phyloP scores from a whole-genome alignment of 1,284 basidiomycete genomes.

The Cryptococcus wingfieldii region DNA sequence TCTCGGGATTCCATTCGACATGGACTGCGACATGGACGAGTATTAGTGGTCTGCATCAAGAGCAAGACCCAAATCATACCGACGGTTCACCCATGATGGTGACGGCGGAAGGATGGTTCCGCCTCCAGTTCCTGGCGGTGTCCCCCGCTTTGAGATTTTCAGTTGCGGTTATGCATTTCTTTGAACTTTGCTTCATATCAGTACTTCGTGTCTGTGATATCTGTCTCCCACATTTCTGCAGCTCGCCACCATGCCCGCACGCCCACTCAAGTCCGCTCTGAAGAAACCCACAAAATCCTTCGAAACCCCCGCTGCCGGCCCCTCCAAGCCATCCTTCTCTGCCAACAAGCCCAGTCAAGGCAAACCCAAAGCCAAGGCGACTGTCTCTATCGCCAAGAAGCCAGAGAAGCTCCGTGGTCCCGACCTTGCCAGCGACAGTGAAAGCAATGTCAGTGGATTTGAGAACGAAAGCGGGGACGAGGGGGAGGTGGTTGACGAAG shows the following conservation, averaged over 20 bases:
- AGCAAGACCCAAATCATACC: too few species aligned
- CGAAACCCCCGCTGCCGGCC: neutral
- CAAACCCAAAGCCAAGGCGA: constrained; percentile 11
- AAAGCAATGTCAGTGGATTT: constrained; percentile 14
- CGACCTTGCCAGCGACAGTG: constrained; percentile 8
- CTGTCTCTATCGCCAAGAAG: constrained; percentile 11
- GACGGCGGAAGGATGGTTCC: neutral
- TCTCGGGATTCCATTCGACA: too few species aligned
- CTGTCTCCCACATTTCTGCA: neutral
- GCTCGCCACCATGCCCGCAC: neutral
- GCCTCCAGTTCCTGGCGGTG: neutral
- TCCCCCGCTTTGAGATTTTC: neutral
- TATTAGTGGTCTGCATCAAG: too few species aligned
- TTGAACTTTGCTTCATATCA: neutral
- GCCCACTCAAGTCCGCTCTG: constrained; percentile 1
- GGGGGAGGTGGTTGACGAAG: constrained; percentile 12
- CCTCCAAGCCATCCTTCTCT: neutral
- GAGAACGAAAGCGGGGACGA: constrained; percentile 18
- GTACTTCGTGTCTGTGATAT: neutral
- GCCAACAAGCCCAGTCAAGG: neutral
- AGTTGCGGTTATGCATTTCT: neutral
- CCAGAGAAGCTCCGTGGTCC: constrained; percentile 4
- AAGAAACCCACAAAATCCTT: constrained; percentile 1
- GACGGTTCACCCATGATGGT: too few species aligned
- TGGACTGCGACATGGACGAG: too few species aligned